Base-by-base conservation (phyloP, 1,284 basidiomycete genomes). In the Gastroboletus turbinatus region DNA sequence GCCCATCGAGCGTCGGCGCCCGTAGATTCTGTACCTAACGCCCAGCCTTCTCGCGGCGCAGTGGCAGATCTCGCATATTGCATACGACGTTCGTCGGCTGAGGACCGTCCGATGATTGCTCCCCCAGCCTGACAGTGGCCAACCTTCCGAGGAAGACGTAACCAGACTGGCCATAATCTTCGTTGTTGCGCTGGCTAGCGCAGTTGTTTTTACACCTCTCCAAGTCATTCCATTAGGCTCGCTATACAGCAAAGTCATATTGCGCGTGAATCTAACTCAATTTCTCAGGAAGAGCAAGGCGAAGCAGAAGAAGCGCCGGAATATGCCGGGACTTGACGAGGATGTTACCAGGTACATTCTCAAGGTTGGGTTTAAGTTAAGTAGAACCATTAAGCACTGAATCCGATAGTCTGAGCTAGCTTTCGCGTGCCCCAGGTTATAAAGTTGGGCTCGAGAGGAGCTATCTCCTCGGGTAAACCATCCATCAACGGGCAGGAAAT, bases 191-290 rank as follows among this genome's bases (percentile, higher is more conserved):
- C 69, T 83, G 42, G 58, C 85, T 46, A 85, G 84, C 67, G 85
- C 88, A 0, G 66, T 70, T 16, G 71, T 92, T 59, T 80, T 94
- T 36, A 82, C 88, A 40, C 92, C 93, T 1, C 75, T 95, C 36
- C 90, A 95, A 70, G 91, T 95, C 42, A 85, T 95, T 50, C 83
- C 13, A 90, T 89, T 13, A 80, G 92, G 56, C 78, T 94, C 14
- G 86, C 88, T 17, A 86, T 94, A 46, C 93, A 94, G 68, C 85
- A 91, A 52, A 94, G 94, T 63, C 86, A 90, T 58, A 83, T 84
- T 6, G 83, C 82, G 5, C 75, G 84, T 5, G 86, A 86, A 55
- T 87, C 82, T 63, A 85, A 88, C 61, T 84, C 87, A 0, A 83
- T 88, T 21, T 75, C 83, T 17, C 85, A 90, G 65, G 86, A 89